These are phyloP conservation scores for Tylopilus subfusipes DNA, from an alignment of 768 basidiomycete genomes.

Conservation along the genomic window DNA sequence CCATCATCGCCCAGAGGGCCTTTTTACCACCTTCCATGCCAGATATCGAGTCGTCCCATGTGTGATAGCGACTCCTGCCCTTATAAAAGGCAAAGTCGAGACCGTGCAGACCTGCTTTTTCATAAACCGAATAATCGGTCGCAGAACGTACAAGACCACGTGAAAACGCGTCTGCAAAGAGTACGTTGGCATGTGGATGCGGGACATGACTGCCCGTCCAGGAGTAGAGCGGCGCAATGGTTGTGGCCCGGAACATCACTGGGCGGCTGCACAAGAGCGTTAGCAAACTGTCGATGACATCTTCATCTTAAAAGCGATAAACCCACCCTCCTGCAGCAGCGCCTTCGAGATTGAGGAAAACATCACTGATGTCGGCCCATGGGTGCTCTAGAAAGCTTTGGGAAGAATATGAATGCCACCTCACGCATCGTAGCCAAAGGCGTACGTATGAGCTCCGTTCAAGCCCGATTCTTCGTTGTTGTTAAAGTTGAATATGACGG, in stretches of 20 bases:
- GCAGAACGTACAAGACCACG: conserved; percentile 61
- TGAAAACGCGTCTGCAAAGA: conserved; percentile 67
- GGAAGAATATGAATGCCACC: background rate
- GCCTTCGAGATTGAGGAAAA: conserved; percentile 82
- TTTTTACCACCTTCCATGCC: conserved; percentile 51
- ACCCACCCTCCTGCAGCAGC: conserved; percentile 72
- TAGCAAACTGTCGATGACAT: background rate
- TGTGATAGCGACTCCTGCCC: conserved; percentile 73
- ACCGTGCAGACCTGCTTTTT: conserved; percentile 55
- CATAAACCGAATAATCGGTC: conserved; percentile 75
- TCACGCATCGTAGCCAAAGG: conserved; percentile 4
- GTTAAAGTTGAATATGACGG: conserved; percentile 80
- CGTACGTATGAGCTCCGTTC: conserved; percentile 65
- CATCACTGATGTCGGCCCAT: conserved; percentile 62
- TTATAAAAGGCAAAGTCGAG: conserved; percentile 79
- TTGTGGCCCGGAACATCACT: conserved; percentile 70
- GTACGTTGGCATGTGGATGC: conserved; percentile 70
- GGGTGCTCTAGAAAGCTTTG: conserved; percentile 68
- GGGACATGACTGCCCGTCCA: conserved; percentile 46
- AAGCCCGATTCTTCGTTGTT: conserved; percentile 81
- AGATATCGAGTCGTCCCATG: conserved; percentile 64
- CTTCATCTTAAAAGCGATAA: background rate
- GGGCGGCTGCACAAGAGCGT: conserved; percentile 51
- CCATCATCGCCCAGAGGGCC: conserved; percentile 79
- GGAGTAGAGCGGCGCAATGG: conserved; percentile 50